phyloP scores from a whole-genome alignment of 352 stramenopile genomes.

The Blastocystis sp. region DNA sequence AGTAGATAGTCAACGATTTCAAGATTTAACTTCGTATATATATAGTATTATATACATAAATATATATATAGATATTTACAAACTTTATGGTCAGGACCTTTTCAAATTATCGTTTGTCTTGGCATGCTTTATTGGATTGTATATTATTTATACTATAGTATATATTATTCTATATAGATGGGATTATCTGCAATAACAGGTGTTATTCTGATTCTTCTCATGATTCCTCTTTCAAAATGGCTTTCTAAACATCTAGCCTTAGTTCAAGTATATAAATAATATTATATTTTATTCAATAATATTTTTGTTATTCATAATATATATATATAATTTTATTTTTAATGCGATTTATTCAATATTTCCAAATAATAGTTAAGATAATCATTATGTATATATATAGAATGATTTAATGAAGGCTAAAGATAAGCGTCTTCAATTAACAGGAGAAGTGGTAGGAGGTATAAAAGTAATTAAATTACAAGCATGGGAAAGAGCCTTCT shows the following conservation, averaged over 20 bases:
- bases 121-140: slow-evolving; percentile 55
- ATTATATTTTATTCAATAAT: background rate
- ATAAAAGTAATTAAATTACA: slow-evolving; percentile 90
- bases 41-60: background rate
- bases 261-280: no score
- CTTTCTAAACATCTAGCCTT: slow-evolving; percentile 50
- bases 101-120: slow-evolving; percentile 53
- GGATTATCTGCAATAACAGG: slow-evolving; percentile 65
- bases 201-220: slow-evolving; percentile 67
- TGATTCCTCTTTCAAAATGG: slow-evolving; percentile 65
- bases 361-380: no score
- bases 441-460: slow-evolving; percentile 66
- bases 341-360: no score
- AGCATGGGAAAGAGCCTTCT: slow-evolving; percentile 70
- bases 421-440: slow-evolving; percentile 71
- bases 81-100: slow-evolving; percentile 61
- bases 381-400: no score
- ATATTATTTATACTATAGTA: slow-evolving; percentile 44
- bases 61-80: slow-evolving; percentile 65
- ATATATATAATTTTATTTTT: no score
- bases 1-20: slow-evolving; percentile 77
- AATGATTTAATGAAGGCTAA: slow-evolving; percentile 61
- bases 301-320: background rate
- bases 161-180: slow-evolving; percentile 9
- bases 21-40: slow-evolving; percentile 66